Base-by-base conservation (phyloP, 306 rosid species). In the Arachis hypogaea region DNA sequence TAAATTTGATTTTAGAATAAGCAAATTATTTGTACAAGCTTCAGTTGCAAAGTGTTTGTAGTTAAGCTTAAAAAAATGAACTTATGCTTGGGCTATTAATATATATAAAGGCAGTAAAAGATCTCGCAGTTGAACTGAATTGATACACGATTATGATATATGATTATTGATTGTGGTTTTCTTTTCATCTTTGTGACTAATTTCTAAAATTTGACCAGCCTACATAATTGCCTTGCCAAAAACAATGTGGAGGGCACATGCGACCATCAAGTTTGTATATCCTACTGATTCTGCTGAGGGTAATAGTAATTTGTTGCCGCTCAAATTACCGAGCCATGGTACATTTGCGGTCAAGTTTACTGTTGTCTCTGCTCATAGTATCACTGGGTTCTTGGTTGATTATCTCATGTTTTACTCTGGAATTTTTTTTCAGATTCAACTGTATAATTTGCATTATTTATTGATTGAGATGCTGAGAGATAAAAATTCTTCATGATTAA, bases 251-350 rank as follows among this genome's bases (percentile, higher is more conserved):
- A 52, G 71, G 28, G 28, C 28, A 22, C 28, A 22, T 22, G 28
- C 28, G 28, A 22, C 28, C 28, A 22, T 22, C 28, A 22, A 22
- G 28, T 22, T 22, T 22, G 28, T 22, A 22, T 22, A 58, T 38
- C 8, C 45, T 73, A 33, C 60, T 43, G 57, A 14, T 40, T 66
- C 50, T 59, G 68, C 59, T 45, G 50, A 65, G 56, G 60, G 38
- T 47, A 47, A 38, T 57, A 22, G 47, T 36, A 42, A 59, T 47
- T 4, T 63, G 49, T 66, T 59, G 50, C 47, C 36, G 11, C 62
- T 12, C 36, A 46, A 42, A 65, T 22, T 22, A 22, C 28, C 28
- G 28, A 22, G 28, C 28, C 28, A 22, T 22, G 28, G 61, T 41
- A 11, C 11, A 52, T 5, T 72, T 49, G 67, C 28, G 11, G 33